phyloP scores from a whole-genome alignment of 177 flowering plant species.

The Tripterygium wilfordii region DNA sequence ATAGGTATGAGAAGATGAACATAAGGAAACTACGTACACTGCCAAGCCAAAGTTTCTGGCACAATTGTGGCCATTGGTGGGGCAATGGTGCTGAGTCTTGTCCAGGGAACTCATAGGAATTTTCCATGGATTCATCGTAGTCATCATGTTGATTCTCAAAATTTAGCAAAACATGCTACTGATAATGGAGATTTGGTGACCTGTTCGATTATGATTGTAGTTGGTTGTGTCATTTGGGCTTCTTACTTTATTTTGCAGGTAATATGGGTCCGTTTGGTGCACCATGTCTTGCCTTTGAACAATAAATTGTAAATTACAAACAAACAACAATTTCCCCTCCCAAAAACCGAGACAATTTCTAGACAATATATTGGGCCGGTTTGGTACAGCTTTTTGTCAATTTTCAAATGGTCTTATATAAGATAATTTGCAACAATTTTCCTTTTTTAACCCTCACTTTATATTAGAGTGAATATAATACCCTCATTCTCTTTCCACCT shows the following conservation, averaged over 20 bases:
- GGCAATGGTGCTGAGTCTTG: conserved; percentile 14
- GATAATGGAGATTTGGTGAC: conserved; percentile 9
- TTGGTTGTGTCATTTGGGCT: conserved; percentile 16
- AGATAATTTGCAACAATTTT: too few relatives aligned
- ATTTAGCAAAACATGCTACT: neutral
- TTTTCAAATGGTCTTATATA: too few relatives aligned
- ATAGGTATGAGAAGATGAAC: conserved; percentile 24
- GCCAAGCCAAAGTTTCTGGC: conserved; percentile 12
- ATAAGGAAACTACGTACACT: neutral
- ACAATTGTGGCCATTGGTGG: conserved; percentile 14
- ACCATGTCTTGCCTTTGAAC: too few relatives aligned
- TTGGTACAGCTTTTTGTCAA: too few relatives aligned
- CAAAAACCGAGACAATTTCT: too few relatives aligned
- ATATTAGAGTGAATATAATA: too few relatives aligned
- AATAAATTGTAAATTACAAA: too few relatives aligned
- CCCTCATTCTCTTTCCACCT: too few relatives aligned
- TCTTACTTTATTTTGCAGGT: conserved; percentile 13
- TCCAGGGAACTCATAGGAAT: conserved; percentile 4
- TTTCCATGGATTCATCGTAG: conserved; percentile 9
- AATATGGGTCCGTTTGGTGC: too few relatives aligned
- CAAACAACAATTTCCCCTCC: too few relatives aligned
- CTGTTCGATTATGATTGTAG: conserved; percentile 12
- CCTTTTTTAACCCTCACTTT: too few relatives aligned
- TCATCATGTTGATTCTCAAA: neutral
- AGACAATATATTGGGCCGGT: too few relatives aligned